Conservation (phyloP, 129 eudicot genomes). For the Flaveria linearis region DNA sequence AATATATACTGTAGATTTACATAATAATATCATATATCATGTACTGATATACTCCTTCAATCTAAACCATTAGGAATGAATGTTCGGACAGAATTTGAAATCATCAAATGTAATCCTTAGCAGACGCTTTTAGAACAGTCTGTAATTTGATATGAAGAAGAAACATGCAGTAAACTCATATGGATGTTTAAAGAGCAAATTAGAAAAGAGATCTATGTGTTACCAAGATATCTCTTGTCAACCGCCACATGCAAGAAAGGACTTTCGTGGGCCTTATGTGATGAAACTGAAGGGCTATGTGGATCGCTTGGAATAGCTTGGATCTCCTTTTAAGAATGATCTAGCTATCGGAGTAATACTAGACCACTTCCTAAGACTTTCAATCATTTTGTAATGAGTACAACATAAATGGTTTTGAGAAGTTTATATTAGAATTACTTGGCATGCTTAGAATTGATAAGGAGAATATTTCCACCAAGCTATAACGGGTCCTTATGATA, state of each 20-base stretch:
- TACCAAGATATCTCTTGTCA: neutral
- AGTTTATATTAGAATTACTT: neutral
- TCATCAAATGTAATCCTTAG: too few species aligned
- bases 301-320: neutral
- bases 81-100: too few species aligned
- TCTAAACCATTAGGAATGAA: too few species aligned
- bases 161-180: neutral
- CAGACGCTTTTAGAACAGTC: too few species aligned
- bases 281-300: neutral
- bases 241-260: neutral
- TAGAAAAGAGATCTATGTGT: neutral
- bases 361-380: neutral
- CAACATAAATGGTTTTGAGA: neutral
- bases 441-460: neutral
- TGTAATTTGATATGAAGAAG: too few species aligned
- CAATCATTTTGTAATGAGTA: neutral
- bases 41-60: too few species aligned
- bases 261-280: neutral
- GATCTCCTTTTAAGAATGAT: neutral
- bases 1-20: too few species aligned
- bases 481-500: neutral
- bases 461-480: neutral
- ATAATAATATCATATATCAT: too few species aligned
- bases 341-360: neutral
- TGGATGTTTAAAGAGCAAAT: neutral